Percentiles rank a stretch among this genome's conserved stretches.
These are phyloP conservation scores for Globisporangium iwayamae DNA, from an alignment of 352 stramenopile species.

Conservation along the genomic window DNA sequence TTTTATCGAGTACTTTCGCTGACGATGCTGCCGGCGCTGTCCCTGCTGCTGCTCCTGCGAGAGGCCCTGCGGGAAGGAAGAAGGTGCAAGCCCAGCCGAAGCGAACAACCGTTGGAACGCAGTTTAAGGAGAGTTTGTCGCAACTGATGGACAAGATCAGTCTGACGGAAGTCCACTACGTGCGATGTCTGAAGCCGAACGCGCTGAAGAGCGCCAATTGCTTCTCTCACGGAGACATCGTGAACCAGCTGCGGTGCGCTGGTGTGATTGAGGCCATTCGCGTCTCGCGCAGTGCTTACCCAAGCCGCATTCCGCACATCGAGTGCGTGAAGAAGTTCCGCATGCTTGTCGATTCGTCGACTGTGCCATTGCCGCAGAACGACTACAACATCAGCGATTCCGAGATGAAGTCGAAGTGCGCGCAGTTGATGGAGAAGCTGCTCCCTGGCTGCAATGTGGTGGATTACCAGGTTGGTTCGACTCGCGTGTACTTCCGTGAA, in stretches of 20 bases:
- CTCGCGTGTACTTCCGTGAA: slow-evolving; percentile 85
- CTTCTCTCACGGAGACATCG: slow-evolving; percentile 70
- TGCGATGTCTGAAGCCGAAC: slow-evolving; percentile 86
- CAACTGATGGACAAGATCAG: slow-evolving; percentile 87
- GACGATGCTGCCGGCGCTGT: slow-evolving; percentile 26
- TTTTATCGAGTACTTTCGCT: slow-evolving; percentile 71
- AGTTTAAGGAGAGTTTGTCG: slow-evolving; percentile 83
- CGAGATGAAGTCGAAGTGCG: slow-evolving; percentile 56
- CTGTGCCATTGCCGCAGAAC: slow-evolving; percentile 17
- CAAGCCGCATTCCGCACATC: slow-evolving; percentile 68
- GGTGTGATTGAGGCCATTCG: slow-evolving; percentile 87
- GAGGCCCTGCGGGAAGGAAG: slow-evolving; percentile 26
- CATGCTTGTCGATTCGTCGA: slow-evolving; percentile 36
- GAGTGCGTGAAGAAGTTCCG: slow-evolving; percentile 83
- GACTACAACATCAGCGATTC: slow-evolving; percentile 36
- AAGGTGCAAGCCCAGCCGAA: slow-evolving; percentile 55
- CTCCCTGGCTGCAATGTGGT: slow-evolving; percentile 66
- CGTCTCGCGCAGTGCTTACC: slow-evolving; percentile 83
- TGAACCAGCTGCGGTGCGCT: slow-evolving; percentile 80
- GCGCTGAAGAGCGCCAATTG: slow-evolving; percentile 64
- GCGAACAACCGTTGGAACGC: slow-evolving; percentile 73
- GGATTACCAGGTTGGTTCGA: slow-evolving; percentile 86
- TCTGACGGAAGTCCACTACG: slow-evolving; percentile 83
- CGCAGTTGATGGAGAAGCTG: slow-evolving; percentile 65
- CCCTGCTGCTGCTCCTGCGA: neutral